Conservation (phyloP, 1,284 basidiomycete species). For the Fomitopsis betulina region DNA sequence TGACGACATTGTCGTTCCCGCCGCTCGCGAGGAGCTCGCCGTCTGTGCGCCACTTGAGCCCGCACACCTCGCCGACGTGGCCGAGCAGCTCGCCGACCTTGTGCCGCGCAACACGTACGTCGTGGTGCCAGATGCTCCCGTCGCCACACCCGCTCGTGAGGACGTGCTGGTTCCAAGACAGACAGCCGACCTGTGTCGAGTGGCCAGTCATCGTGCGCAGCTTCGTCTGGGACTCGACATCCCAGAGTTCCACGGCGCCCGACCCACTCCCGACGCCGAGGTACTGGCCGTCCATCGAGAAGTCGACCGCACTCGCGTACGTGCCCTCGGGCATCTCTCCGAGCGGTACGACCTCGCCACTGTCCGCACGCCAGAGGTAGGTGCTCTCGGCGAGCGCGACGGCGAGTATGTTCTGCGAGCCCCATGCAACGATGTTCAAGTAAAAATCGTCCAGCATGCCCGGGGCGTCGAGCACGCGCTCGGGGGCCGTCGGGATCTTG, state of each 20-base stretch:
- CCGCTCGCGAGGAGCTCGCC: conserved; percentile 91
- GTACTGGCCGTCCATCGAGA: conserved; percentile 85
- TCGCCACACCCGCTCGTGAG: conserved; percentile 87
- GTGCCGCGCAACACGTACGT: conserved; percentile 83
- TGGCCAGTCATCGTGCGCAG: conserved; percentile 88
- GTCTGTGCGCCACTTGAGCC: conserved; percentile 77
- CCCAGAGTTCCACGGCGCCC: conserved; percentile 96
- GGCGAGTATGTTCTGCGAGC: conserved; percentile 79
- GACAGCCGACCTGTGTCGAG: conserved; percentile 72
- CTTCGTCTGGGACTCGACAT: conserved; percentile 76
- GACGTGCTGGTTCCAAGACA: conserved; percentile 86
- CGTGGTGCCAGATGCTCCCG: conserved; percentile 92
- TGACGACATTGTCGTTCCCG: conserved; percentile 95
- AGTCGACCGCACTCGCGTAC: conserved; percentile 79
- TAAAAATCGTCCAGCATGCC: conserved; percentile 97
- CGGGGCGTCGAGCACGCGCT: conserved; percentile 92
- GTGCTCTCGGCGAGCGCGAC: conserved; percentile 82
- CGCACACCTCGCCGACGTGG: conserved; percentile 88
- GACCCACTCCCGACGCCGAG: conserved; percentile 83
- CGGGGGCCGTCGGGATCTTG: conserved; percentile 80
- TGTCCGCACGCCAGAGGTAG: conserved; percentile 94
- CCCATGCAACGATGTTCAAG: conserved; percentile 92
- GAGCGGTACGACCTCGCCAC: conserved; percentile 78
- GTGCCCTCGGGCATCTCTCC: conserved; percentile 70
- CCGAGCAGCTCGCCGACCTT: conserved; percentile 88